These are phyloP conservation scores for Trametes pubescens DNA, from an alignment of 1,284 basidiomycete species.

Conservation along the genomic window DNA sequence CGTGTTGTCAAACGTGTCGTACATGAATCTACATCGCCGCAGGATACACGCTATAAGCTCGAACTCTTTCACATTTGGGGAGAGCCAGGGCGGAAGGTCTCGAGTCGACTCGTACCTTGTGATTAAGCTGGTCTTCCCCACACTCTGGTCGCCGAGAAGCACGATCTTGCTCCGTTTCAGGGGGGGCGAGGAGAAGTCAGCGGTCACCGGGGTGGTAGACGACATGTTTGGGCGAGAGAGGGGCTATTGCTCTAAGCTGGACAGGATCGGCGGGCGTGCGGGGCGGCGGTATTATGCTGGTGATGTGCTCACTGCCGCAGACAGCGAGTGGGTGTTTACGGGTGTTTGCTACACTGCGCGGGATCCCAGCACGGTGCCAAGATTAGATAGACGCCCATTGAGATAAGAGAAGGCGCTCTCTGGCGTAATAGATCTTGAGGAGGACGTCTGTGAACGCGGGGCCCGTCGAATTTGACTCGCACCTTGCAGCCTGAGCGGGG, in stretches of 20 bases:
- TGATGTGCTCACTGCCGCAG: slow-evolving; percentile 30
- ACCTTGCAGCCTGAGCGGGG: slow-evolving; percentile 4
- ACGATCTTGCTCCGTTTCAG: slow-evolving; percentile 98
- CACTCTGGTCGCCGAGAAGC: slow-evolving; percentile 91
- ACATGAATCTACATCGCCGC: slow-evolving; percentile 84
- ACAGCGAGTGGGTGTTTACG: slow-evolving; percentile 33
- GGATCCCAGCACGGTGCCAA: slow-evolving; percentile 1
- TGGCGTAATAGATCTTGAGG: slow-evolving; percentile 1
- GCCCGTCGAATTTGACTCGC: slow-evolving; percentile 23
- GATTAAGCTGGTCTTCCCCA: slow-evolving; percentile 97
- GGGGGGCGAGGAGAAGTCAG: slow-evolving; percentile 85
- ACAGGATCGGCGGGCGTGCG: background rate
- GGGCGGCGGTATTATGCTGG: slow-evolving; percentile 10
- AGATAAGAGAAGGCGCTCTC: slow-evolving; percentile 1
- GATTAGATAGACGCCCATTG: slow-evolving; percentile 33
- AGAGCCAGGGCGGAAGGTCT: background rate
- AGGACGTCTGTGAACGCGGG: background rate
- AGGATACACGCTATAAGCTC: background rate
- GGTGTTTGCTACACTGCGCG: slow-evolving; percentile 26
- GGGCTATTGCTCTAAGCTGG: background rate
- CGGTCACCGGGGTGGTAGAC: slow-evolving; percentile 71
- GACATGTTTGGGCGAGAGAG: slow-evolving; percentile 34
- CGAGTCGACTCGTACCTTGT: slow-evolving; percentile 68
- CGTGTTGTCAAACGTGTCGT: slow-evolving; percentile 99
- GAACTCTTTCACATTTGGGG: background rate